Evolutionary conservation across 768 basidiomycete species (phyloP).

Genomic region (Candolleomyces aberdarensis): DNA sequence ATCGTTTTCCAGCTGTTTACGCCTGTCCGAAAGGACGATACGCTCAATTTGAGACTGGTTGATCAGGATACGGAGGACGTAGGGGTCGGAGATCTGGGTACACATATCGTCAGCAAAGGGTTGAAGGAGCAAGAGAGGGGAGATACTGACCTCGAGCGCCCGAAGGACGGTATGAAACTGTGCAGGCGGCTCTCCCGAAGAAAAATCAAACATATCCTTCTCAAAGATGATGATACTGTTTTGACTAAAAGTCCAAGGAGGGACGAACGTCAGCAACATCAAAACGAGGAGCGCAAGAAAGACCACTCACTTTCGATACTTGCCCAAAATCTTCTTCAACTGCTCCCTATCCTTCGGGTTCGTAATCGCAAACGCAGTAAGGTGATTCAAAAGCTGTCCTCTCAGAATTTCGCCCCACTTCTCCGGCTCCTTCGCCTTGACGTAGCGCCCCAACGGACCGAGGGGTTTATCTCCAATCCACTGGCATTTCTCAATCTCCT

Average conservation of each 20-base stretch:
- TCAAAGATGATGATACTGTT: constrained; percentile 60
- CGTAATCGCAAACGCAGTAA: constrained; percentile 76
- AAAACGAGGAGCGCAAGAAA: neutral
- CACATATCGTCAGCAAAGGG: neutral
- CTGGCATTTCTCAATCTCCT: constrained; percentile 41
- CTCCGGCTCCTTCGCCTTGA: constrained; percentile 66
- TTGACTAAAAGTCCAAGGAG: constrained; percentile 30
- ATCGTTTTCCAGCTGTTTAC: constrained; percentile 58
- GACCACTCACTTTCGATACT: constrained; percentile 58
- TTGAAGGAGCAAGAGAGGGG: neutral
- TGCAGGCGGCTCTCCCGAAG: constrained; percentile 63
- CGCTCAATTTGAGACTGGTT: constrained; percentile 72
- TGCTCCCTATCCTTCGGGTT: constrained; percentile 57
- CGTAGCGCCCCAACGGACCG: constrained; percentile 77
- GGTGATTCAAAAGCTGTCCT: constrained; percentile 48
- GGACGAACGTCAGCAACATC: neutral
- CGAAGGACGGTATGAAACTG: constrained; percentile 73
- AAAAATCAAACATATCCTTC: constrained; percentile 81
- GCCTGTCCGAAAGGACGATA: constrained; percentile 59
- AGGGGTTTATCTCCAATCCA: constrained; percentile 71
- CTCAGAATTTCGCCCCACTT: constrained; percentile 68
- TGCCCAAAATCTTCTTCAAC: constrained; percentile 55
- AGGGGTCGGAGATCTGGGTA: constrained; percentile 65
- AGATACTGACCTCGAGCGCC: constrained; percentile 65
- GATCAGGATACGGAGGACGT: constrained; percentile 79